Conservation (phyloP, 345 rosid genomes). For the Eucalyptus fibrosa region DNA sequence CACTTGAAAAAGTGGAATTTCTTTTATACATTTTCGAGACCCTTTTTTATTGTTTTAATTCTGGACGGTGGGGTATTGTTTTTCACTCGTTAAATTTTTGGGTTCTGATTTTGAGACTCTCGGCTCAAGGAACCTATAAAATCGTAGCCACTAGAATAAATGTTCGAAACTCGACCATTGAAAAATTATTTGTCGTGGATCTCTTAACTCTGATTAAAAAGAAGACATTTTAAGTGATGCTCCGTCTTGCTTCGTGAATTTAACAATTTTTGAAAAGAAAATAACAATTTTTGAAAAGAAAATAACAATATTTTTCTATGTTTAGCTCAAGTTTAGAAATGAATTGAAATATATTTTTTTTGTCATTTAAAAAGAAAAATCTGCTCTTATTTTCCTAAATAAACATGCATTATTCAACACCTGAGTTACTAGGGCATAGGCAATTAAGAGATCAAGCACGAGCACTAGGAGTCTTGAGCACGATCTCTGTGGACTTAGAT, state of each 20-base stretch:
- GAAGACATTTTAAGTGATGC: neutral
- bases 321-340: neutral
- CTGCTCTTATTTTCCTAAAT: neutral
- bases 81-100: neutral
- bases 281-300: neutral
- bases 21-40: neutral
- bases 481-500: fast-evolving
- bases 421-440: neutral
- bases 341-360: neutral
- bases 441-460: neutral
- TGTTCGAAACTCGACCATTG: neutral
- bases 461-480: fast-evolving
- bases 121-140: neutral
- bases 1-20: slow-evolving; percentile 5
- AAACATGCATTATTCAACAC: neutral
- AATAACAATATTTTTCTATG: neutral
- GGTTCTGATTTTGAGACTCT: neutral
- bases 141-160: neutral
- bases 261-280: neutral
- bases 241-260: neutral
- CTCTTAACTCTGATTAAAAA: neutral
- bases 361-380: neutral
- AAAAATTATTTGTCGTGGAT: neutral
- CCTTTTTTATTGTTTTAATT: neutral
- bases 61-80: neutral